phyloP scores from a whole-genome alignment of 805 yeast genomes.

The Metschnikowia baotianmanensis region DNA sequence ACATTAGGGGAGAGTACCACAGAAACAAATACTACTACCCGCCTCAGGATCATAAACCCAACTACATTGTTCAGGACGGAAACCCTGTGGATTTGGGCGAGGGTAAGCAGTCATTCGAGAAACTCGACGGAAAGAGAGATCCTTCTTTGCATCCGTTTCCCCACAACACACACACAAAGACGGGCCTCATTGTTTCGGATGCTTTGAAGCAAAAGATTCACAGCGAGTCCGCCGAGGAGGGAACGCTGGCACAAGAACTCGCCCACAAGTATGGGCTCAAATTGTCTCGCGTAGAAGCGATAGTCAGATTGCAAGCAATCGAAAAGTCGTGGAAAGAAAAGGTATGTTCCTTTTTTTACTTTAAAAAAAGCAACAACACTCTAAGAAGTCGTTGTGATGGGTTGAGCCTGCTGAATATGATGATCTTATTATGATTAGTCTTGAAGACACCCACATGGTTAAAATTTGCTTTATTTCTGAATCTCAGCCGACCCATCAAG shows the following conservation, averaged over 20 bases:
- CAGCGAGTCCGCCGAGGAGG: constrained; percentile 51
- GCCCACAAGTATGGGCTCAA: constrained; percentile 79
- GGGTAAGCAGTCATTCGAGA: constrained; percentile 22
- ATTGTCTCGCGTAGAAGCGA: constrained; percentile 87
- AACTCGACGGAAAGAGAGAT: constrained; percentile 18
- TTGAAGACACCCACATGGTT: constrained; percentile 69
- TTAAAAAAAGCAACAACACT: too few relatives aligned
- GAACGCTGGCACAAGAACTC: constrained; percentile 63
- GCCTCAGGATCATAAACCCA: constrained; percentile 66
- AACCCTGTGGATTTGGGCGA: constrained; percentile 22
- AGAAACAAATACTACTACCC: constrained; percentile 72
- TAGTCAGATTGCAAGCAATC: constrained; percentile 61
- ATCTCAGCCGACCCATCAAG: not conserved
- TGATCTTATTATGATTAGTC: constrained; percentile 70
- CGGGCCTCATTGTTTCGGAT: constrained; percentile 60
- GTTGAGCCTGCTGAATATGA: constrained; percentile 15
- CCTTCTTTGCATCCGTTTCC: constrained; percentile 77
- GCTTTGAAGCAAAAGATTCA: constrained; percentile 60
- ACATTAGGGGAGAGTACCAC: constrained; percentile 77
- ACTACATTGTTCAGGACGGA: constrained; percentile 64
- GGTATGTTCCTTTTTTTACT: constrained; percentile 49
- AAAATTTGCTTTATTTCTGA: constrained; percentile 27
- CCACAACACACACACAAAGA: constrained; percentile 61
- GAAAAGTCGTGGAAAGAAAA: constrained; percentile 60
- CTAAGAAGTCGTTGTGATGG: too few relatives aligned